Base-by-base conservation (phyloP, 192 early-diverging fungal species). In the Coemansia sp. region DNA sequence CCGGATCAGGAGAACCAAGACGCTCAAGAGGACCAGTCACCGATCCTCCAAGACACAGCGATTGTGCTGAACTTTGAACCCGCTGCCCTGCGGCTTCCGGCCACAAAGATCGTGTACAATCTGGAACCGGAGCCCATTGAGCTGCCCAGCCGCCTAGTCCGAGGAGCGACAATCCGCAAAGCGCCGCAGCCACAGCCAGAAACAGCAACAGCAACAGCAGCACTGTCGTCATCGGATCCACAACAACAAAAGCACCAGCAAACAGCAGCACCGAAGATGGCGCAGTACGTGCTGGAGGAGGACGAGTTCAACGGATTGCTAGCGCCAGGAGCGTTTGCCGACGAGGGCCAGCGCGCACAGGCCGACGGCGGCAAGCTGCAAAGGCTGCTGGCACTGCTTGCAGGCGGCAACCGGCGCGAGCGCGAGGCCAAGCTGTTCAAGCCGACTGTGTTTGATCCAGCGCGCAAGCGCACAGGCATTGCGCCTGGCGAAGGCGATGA, bases 291-390 rank as follows among this genome's bases (percentile, higher is more conserved):
- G 29, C 29, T 34, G 14, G 65, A 22, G 6, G 65, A 50, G 27
- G 75, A 78, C 4, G 69, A 68, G 6, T 68, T 62, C 59, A 78
- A 78, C 47, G 75, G 75, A 0, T 55, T 78, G 54, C 29, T 78
- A 27, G 75, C 75, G 15, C 69, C 65, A 2, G 75, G 75, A n/a
- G 75, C 75, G 3, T 47, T 61, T 7, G 75, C 36, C 50, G 75
- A 78, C 36, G 69, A 71, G 17, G 67, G 67, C 37, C 69, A 78
- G 54, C 66, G 59, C 4, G 68, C 68, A 9, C 40, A 60, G 2
- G 69, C 75, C 15, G 75, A 72, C 31, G 74, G 74, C 50, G 55
- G 54, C 52, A 64, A 23, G 44, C 38, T 71, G 23, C 68, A 53
- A 25, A 45, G 60, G 6, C 34, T 72, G 0, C 19, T 64, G 1